Conservation (phyloP, 208 protist genomes). For the Trypanosoma caninum region DNA sequence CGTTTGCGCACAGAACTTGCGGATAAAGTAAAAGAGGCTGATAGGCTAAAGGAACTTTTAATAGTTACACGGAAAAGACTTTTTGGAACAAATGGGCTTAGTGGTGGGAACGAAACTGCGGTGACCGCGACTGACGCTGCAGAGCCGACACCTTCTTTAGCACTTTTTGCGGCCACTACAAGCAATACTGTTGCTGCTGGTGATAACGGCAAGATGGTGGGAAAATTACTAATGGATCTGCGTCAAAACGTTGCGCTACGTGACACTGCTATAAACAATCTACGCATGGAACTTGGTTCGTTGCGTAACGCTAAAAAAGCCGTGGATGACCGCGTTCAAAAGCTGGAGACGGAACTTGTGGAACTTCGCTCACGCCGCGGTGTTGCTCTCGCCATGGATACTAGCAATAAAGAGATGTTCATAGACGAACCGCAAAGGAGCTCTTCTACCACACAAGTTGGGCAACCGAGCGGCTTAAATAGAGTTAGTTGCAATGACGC, state of each 20-base stretch:
- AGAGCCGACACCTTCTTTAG: conserved; percentile 1
- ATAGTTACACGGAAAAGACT: background rate
- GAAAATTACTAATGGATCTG: conserved; percentile 37
- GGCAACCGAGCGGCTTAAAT: no score
- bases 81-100: background rate
- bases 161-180: conserved; percentile 15
- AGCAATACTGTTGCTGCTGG: background rate
- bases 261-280: conserved; percentile 59
- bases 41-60: conserved; percentile 13
- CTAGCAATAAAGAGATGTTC: conserved; percentile 4
- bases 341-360: conserved; percentile 1
- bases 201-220: background rate
- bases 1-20: conserved; percentile 42
- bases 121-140: background rate
- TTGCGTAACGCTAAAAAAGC: conserved; percentile 23
- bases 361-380: background rate
- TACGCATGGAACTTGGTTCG: conserved; percentile 38
- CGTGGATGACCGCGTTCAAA: conserved; percentile 14
- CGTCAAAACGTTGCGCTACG: conserved; percentile 69
- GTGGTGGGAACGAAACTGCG: background rate
- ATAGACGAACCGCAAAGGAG: conserved; percentile 28
- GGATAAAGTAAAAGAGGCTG: conserved; percentile 35
- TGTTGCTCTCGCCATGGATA: conserved; percentile 15
- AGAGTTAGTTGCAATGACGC: no score
- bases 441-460: background rate